A percentile compares a stretch with the other conserved stretches of the same genome.
Evolutionary conservation across 2,329 filamentous ascomycete genomes (phyloP).

Genomic region (Fusarium pininemorale): DNA sequence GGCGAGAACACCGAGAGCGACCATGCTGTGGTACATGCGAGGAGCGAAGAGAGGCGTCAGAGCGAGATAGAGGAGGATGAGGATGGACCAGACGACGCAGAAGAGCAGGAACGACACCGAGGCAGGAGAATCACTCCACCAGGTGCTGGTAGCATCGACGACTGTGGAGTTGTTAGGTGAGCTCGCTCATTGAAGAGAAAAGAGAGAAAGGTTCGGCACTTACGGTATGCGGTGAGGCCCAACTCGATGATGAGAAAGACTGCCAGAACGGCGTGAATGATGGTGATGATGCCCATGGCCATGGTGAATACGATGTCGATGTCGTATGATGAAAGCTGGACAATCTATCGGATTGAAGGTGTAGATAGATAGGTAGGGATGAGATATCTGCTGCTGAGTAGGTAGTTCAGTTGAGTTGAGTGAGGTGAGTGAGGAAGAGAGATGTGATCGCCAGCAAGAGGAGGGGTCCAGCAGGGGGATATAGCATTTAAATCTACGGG

Average conservation of each 20-base stretch:
- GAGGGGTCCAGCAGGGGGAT: slow-evolving; percentile 14
- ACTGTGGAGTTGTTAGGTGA: slow-evolving; percentile 25
- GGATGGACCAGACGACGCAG: slow-evolving; percentile 77
- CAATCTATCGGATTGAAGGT: neutral
- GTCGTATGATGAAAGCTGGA: neutral
- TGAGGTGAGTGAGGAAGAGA: neutral
- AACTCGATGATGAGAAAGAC: slow-evolving; percentile 78
- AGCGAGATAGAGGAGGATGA: slow-evolving; percentile 76
- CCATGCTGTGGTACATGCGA: slow-evolving; percentile 69
- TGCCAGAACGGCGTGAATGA: slow-evolving; percentile 72
- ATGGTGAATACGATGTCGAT: slow-evolving; percentile 47
- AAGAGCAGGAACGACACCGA: slow-evolving; percentile 75
- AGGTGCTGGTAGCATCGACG: slow-evolving; percentile 37
- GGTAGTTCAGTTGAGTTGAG: neutral
- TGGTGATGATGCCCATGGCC: slow-evolving; percentile 65
- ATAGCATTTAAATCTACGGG: slow-evolving; percentile 29
- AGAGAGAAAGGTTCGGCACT: slow-evolving; percentile 32
- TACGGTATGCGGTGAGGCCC: slow-evolving; percentile 78
- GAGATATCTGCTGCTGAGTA: neutral
- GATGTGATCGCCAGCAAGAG: neutral
- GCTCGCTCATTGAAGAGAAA: neutral
- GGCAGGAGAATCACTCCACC: neutral
- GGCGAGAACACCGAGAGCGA: slow-evolving; percentile 72
- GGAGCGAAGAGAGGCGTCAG: slow-evolving; percentile 71
- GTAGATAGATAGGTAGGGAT: neutral